phyloP scores from a whole-genome alignment of 805 yeast species.

The Wickerhamomyces bovis region DNA sequence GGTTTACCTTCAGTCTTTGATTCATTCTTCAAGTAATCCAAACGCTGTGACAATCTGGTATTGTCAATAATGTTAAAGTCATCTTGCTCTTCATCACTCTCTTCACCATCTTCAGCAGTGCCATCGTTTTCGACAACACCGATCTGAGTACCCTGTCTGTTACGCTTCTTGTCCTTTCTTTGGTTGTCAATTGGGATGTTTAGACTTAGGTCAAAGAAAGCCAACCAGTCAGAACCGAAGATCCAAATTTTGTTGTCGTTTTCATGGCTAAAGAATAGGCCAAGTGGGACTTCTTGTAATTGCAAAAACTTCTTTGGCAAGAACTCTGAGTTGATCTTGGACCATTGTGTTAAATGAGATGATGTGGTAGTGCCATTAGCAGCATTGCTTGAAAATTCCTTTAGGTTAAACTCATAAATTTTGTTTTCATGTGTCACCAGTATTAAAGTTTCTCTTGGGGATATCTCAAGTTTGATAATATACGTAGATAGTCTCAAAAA shows the following conservation, averaged over 20 bases:
- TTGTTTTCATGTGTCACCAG: slow-evolving; percentile 71
- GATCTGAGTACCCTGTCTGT: slow-evolving; percentile 37
- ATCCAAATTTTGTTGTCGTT: slow-evolving; percentile 58
- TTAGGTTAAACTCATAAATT: slow-evolving; percentile 58
- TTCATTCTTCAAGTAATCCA: slow-evolving; percentile 11
- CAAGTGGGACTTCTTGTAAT: slow-evolving; percentile 64
- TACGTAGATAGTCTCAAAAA: slow-evolving; percentile 55
- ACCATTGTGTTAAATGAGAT: slow-evolving; percentile 64
- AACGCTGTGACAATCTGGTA: slow-evolving; percentile 6
- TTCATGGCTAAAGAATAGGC: slow-evolving; percentile 49
- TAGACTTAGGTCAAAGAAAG: slow-evolving; percentile 59
- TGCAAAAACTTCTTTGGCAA: slow-evolving; percentile 59
- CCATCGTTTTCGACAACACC: slow-evolving; percentile 33
- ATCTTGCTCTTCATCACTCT: slow-evolving; percentile 25
- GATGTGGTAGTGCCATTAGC: background rate
- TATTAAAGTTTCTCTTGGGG: slow-evolving; percentile 44
- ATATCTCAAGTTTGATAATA: slow-evolving; percentile 58
- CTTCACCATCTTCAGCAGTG: slow-evolving; percentile 21
- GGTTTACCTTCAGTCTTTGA: slow-evolving; percentile 34
- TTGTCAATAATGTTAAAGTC: slow-evolving; percentile 17
- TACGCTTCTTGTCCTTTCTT: slow-evolving; percentile 30
- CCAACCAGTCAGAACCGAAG: slow-evolving; percentile 83
- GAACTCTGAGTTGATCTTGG: slow-evolving; percentile 65
- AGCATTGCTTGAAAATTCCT: slow-evolving; percentile 2
- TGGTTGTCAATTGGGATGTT: slow-evolving; percentile 43